Base-by-base conservation (phyloP, 768 basidiomycete genomes). In the Leccinum variicolor region DNA sequence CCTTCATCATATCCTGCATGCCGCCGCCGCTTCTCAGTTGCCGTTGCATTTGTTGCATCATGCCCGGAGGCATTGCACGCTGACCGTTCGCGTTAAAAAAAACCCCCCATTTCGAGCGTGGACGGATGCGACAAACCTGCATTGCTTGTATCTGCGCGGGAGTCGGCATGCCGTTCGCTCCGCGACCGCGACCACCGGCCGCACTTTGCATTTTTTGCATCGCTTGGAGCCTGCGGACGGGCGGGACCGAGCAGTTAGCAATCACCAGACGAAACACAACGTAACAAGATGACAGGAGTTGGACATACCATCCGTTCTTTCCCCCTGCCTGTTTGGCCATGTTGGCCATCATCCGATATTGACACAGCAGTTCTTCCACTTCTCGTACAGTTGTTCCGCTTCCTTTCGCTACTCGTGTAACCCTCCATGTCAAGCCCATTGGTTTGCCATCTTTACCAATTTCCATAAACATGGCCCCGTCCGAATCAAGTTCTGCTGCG, bases 261-360 rank as follows among this genome's bases (percentile, higher is more conserved):
- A 34, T 34, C 9, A 56, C 45, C 31, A 51, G 39, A 23, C 50
- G 33, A 33, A 29, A 48, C 39, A 50, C 47, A 10, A 19, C 51
- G 57, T 52, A 48, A 57, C 43, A 43, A 43, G 11, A 43, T 43
- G 19, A 43, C 41, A 21, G 41, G 41, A 13, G 6, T 19, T 41
- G 39, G 51, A 61, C 86, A 58, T 57, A 88, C 90, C 93, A 93
- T 66, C 94, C 95, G 61, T 95, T 93, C 82, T 97, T 97, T 43
- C 94, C 95, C 50, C 97, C 97, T 6, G 94, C 95, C 69, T 94
- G 90, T 78, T 94, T 97, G 33, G 96, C 97, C 90, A 99, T 95
- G 68, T 92, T 95, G 54, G 94, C 88, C 92, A 99, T 97, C 91
- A 98, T 95, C 48, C 92, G 85, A 66, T 98, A 97, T 75, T 99